Evolutionary conservation across 768 basidiomycete genomes (phyloP).

Genomic region (Neoboletus magnificus): DNA sequence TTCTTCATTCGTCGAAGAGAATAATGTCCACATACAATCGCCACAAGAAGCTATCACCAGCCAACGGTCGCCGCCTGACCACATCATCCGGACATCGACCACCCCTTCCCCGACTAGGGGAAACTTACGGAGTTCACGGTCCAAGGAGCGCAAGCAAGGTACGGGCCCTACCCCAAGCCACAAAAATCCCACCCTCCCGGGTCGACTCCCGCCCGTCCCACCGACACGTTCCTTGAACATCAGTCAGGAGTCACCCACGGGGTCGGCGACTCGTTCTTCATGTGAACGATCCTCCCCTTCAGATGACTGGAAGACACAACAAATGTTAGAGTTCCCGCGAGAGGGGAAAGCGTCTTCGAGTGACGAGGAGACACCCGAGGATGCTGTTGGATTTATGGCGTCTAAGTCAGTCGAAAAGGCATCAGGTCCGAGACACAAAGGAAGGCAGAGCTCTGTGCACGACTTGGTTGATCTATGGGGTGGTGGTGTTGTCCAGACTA

Average conservation of each 20-base stretch:
- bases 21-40: constrained; percentile 24
- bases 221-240: constrained; percentile 7
- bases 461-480: constrained; percentile 80
- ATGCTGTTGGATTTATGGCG: constrained; percentile 32
- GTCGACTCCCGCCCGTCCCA: constrained; percentile 3
- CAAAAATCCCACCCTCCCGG: constrained; percentile 3
- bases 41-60: constrained; percentile 35
- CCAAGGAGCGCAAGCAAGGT: constrained; percentile 32
- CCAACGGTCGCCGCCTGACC: constrained; percentile 16
- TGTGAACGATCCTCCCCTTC: constrained; percentile 30
- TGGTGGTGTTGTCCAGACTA: constrained; percentile 43
- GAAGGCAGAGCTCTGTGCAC: constrained; percentile 79
- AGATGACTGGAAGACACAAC: constrained; percentile 50
- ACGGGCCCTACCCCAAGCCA: constrained; percentile 6
- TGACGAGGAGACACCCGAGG: constrained; percentile 55
- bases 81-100: not conserved
- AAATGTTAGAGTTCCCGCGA: constrained; percentile 24
- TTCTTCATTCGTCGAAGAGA: constrained; percentile 60
- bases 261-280: constrained; percentile 9
- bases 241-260: constrained; percentile 6
- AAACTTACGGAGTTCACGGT: constrained; percentile 29
- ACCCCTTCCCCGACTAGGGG: constrained; percentile 22
- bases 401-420: constrained; percentile 22
- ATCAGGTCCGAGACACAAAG: constrained; percentile 34
- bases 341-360: constrained; percentile 46